These are phyloP conservation scores for Danielia oregonensis DNA, from an alignment of 805 yeast species.

Conservation along the genomic window DNA sequence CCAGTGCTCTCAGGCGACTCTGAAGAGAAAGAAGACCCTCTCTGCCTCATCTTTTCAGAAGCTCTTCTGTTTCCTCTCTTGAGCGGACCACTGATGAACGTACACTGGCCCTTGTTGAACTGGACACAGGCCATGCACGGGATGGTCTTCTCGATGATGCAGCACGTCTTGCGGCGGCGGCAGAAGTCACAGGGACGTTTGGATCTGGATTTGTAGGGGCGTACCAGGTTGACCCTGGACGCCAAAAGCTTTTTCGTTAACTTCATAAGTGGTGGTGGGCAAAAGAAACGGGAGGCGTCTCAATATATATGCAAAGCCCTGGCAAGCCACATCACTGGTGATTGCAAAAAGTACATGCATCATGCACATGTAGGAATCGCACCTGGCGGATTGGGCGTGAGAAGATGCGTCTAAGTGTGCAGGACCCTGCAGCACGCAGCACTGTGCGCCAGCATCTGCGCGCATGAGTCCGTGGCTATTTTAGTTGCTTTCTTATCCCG, in stretches of 20 bases:
- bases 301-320: no score
- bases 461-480: no score
- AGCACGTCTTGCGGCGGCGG: conserved; percentile 31
- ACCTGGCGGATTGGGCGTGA: neutral
- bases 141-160: conserved; percentile 28
- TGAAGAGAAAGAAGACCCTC: no score
- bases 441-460: no score
- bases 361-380: neutral
- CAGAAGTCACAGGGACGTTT: conserved; percentile 36
- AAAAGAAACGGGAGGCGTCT: neutral
- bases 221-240: conserved; percentile 17
- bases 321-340: no score
- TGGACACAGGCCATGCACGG: conserved; percentile 30
- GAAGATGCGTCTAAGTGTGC: no score
- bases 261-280: conserved; percentile 4
- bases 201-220: conserved; percentile 32
- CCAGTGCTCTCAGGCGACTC: no score
- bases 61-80: conserved; percentile 54
- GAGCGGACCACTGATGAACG: conserved; percentile 36
- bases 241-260: conserved; percentile 14
- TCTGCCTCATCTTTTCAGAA: neutral
- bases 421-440: no score
- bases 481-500: no score
- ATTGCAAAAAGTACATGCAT: neutral
- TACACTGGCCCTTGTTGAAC: conserved; percentile 26